phyloP scores from a whole-genome alignment of 202 grass and related monocot species.

The Elaeis oleifera region DNA sequence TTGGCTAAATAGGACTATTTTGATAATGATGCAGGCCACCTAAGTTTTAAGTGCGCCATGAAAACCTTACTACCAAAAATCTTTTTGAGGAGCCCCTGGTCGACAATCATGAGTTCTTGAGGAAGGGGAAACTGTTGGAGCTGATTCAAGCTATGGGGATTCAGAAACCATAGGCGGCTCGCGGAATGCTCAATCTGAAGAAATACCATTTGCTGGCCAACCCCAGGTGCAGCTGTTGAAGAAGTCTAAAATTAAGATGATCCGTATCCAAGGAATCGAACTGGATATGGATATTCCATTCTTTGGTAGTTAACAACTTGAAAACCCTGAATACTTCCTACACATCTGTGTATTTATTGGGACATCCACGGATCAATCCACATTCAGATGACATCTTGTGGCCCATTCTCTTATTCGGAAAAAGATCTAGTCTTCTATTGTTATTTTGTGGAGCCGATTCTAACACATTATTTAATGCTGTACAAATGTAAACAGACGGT shows the following conservation, averaged over 20 bases:
- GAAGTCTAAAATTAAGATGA: conserved; percentile 37
- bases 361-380: conserved; percentile 14
- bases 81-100: conserved; percentile 24
- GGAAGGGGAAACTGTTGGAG: conserved; percentile 7
- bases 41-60: conserved; percentile 54
- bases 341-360: conserved; percentile 61
- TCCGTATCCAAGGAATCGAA: conserved; percentile 86
- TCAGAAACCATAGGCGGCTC: conserved; percentile 9
- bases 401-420: background rate
- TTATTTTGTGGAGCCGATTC: no score
- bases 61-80: conserved; percentile 58
- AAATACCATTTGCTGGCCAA: background rate
- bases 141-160: conserved; percentile 20
- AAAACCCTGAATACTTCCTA: conserved; percentile 83
- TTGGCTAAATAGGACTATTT: no score
- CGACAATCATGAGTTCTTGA: conserved; percentile 3
- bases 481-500: no score
- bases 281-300: conserved; percentile 69
- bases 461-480: no score
- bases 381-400: conserved; percentile 4
- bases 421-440: background rate
- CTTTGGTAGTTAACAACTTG: conserved; percentile 71
- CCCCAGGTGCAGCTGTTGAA: conserved; percentile 8
- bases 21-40: conserved; percentile 24
- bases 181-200: conserved; percentile 13